Percentiles rank a stretch among this genome's conserved stretches.
phyloP scores from a whole-genome alignment of 1,284 basidiomycete species.

The Apiotrichum laibachii region DNA sequence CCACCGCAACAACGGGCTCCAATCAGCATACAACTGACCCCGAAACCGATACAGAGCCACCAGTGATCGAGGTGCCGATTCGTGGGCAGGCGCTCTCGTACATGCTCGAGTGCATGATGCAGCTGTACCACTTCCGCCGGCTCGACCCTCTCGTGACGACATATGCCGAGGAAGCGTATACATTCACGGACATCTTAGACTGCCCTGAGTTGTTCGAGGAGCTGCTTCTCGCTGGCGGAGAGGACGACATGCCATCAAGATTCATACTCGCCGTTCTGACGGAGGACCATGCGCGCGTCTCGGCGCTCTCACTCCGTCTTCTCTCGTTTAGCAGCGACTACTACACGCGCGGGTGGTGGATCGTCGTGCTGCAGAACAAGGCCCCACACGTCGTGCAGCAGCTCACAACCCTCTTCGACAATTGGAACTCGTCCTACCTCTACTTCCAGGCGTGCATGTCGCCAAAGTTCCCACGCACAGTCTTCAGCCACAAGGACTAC shows the following conservation, averaged over 20 bases:
- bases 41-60: background rate
- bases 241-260: background rate
- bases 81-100: background rate
- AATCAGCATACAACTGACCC: background rate
- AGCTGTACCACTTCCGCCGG: background rate
- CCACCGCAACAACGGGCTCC: background rate
- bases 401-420: background rate
- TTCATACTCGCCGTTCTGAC: background rate
- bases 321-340: constrained; percentile 1
- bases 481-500: constrained; percentile 1
- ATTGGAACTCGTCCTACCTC: constrained; percentile 3
- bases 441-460: background rate
- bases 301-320: background rate
- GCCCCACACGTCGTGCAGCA: background rate
- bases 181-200: background rate
- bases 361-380: background rate
- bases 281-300: background rate
- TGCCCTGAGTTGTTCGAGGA: background rate
- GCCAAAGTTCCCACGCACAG: background rate
- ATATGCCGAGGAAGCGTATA: background rate
- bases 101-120: background rate
- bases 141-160: background rate
- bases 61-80: background rate
- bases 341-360: constrained; percentile 3
- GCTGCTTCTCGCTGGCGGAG: background rate